A percentile compares a stretch with the other conserved stretches of the same genome.
Conservation (phyloP, 2,329 filamentous ascomycete genomes). For the Xylaria sp. region DNA sequence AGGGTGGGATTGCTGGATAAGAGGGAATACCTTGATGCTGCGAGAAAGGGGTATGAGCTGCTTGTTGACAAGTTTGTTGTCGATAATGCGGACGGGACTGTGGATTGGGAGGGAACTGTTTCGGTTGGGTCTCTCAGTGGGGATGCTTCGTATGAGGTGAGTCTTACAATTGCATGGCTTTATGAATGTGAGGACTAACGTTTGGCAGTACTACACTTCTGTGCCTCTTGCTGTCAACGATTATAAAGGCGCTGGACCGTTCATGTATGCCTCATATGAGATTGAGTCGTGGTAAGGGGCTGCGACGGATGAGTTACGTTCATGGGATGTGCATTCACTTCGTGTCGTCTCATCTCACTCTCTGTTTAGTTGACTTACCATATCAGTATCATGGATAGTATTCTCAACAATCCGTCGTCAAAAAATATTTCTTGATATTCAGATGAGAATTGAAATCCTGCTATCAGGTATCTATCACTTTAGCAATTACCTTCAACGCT, state of each 20-base stretch:
- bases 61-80: slow-evolving; percentile 42
- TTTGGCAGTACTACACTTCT: slow-evolving; percentile 38
- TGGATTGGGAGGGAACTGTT: slow-evolving; percentile 49
- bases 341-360: too few species aligned
- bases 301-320: too few species aligned
- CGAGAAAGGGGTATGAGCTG: slow-evolving; percentile 40
- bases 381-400: too few species aligned
- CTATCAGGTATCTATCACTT: too few species aligned
- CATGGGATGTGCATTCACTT: too few species aligned
- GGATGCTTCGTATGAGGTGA: slow-evolving; percentile 45
- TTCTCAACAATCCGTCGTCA: too few species aligned
- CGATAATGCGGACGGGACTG: slow-evolving; percentile 40
- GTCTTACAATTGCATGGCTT: slow-evolving; percentile 11
- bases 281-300: slow-evolving; percentile 19
- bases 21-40: slow-evolving; percentile 33
- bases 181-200: slow-evolving; percentile 1
- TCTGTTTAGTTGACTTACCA: too few species aligned
- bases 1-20: slow-evolving; percentile 34
- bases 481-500: too few species aligned
- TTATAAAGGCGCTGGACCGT: slow-evolving; percentile 36
- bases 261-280: slow-evolving; percentile 37
- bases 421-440: too few species aligned
- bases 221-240: slow-evolving; percentile 36
- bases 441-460: too few species aligned
- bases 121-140: slow-evolving; percentile 45